Base-by-base conservation (phyloP, 1,284 basidiomycete species). In the Fomitopsis palustris region DNA sequence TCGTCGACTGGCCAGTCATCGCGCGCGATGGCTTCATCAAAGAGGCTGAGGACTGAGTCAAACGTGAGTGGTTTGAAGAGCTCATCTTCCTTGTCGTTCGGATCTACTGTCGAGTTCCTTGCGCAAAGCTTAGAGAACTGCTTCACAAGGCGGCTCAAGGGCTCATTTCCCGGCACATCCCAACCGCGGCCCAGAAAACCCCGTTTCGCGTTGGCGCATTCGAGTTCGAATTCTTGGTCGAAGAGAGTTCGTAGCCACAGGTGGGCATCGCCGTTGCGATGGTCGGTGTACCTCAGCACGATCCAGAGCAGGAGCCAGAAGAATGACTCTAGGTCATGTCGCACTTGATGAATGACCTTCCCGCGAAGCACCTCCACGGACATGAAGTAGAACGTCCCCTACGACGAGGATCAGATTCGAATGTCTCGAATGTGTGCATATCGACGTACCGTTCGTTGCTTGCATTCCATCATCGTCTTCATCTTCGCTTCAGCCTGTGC, bases 311-410 rank as follows among this genome's bases (percentile, higher is more conserved):
- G 47, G 19, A 62, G 55, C 64, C 64, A 65, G 45, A 53, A 58
- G 54, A 60, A 62, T 0, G 62, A 65, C 29, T 65, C 64, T 8
- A 65, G 55, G 37, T 65, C 64, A 25, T 65, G 64, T 3, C 56
- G 33, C 3, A 37, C 41, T 12, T 41, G 27, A n/a, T 65, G 62
- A 2, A 53, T 37, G 25, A 45, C 17, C 14, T 17, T 35, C 9
- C 51, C 25, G n/a, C 23, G 12, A 2, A 54, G 17, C 0, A 58
- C 23, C 23, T 55, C 55, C 21, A 25, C 12, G 16, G 47, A 23
- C 47, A 51, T 19, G 41, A 43, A 43, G 17, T 21, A 43, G 9
- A 43, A 21, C 41, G 41, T 43, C 4, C 41, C 41, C 41, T 43
- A n/a, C n/a, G n/a, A n/a, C n/a, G n/a, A n/a, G n/a, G n/a, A n/a